Evolutionary conservation across 257 asterid species (phyloP), one percentile per base, ranked within the genome.

Genomic region (Marsdenia floribunda): DNA sequence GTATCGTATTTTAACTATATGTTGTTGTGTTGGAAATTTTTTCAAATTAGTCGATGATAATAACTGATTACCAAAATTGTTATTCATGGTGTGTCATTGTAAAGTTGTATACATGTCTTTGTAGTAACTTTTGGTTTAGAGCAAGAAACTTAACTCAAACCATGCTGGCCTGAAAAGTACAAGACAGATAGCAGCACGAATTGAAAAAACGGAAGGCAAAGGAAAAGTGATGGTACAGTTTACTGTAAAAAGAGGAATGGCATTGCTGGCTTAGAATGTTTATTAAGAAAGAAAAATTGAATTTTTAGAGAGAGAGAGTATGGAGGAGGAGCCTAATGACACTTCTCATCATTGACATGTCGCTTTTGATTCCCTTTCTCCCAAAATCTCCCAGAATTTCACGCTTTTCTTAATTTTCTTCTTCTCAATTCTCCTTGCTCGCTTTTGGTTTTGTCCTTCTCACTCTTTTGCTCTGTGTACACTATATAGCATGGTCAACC

Each of bases 381-480:
- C 77, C 77, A 78, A 78, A 37, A 66, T 58, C 77, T 78, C 77
- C 77, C 81, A 78, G 77, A 78, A 77, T 78, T 72, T 78, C 81
- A 72, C 70, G 78, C 81, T 44, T 73, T 44, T 44, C 49, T 44
- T 44, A 29, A 29, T 29, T 7, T 44, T 44, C 49, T 44, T 68
- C 63, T 72, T 77, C 60, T 72, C 81, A 72, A 72, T 77, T 53
- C 77, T 72, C 73, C 61, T 24, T 72, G 42, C 44, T 60, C 44
- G 65, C 26, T 68, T 60, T 47, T 19, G 24, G 11, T 19, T 37
- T 6, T 53, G 77, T 63, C 75, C 71, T 54, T 65, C 44, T 58
- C 52, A 21, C 71, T 53, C 37, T 42, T 55, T 38, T 53, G 16
- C 64, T 47, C 74, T 59, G 69, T 49, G 70, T 76, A 57, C 78